Evolutionary conservation across 2,329 filamentous ascomycete species (phyloP).

Genomic region (Colletotrichum sp.): DNA sequence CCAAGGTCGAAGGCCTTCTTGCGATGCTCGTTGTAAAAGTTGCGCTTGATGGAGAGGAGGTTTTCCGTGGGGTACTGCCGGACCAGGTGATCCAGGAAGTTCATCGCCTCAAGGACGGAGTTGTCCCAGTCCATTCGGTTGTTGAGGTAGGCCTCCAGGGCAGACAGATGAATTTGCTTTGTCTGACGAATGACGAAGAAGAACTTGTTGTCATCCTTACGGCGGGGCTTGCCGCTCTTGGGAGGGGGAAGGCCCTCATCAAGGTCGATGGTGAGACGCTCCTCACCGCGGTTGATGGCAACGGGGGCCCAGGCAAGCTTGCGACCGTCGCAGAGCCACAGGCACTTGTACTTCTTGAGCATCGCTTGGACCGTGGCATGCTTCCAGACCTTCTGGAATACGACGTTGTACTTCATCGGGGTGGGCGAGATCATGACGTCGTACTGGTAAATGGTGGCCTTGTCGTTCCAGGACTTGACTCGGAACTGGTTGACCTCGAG

Average conservation of each 20-base stretch:
- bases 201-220: constrained; percentile 50
- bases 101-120: constrained; percentile 79
- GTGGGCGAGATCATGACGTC: constrained; percentile 76
- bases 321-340: constrained; percentile 81
- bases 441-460: constrained; percentile 77
- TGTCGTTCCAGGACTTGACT: constrained; percentile 63
- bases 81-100: constrained; percentile 89
- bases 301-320: constrained; percentile 75
- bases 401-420: constrained; percentile 62
- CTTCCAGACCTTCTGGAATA: constrained; percentile 80
- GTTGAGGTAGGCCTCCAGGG: constrained; percentile 70
- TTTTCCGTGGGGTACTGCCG: constrained; percentile 76
- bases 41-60: constrained; percentile 77
- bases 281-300: constrained; percentile 49
- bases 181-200: constrained; percentile 68
- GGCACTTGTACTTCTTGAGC: constrained; percentile 51
- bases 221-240: constrained; percentile 32
- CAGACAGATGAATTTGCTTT: constrained; percentile 70
- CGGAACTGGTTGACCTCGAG: constrained; percentile 78
- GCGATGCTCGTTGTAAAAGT: constrained; percentile 72
- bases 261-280: constrained; percentile 71
- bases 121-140: constrained; percentile 66
- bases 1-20: constrained; percentile 61
- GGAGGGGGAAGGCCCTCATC: constrained; percentile 65
- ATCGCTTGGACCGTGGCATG: constrained; percentile 62